Base-by-base conservation (phyloP, 148 eudicot genomes). In the Selenicereus undatus region DNA sequence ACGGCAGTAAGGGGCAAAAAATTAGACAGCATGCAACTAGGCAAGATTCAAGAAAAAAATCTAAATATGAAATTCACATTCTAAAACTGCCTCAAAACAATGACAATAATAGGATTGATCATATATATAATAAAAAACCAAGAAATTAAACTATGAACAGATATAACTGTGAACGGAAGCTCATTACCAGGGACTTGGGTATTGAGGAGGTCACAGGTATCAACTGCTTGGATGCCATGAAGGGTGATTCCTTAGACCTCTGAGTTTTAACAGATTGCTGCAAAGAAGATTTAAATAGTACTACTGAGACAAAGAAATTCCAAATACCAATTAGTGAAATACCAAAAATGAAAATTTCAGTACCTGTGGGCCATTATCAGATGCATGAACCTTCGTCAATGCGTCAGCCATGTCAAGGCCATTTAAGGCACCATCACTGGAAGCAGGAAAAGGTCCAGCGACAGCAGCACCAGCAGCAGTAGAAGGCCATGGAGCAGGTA, bases 341-440 rank as follows among this genome's bases (percentile, higher is more conserved):
- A 36, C 24, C 16, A 18, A 71, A 42, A 35, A 42, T 10, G 81
- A 71, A 77, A 76, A 21, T 48, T 45, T 68, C 24, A 30, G 21
- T 86, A 95, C 98, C 94, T 91, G 97, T 39, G 88, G 80, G 65
- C 86, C 73, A 74, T 88, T 84, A 20, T 71, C 89, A 80, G 85
- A 82, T 66, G 79, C 89, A 21, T 97, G 90, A 78, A 86, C 90
- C 90, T 95, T 95, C 56, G 85, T 88, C 80, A 93, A 83, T 71
- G 97, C 86, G 83, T 90, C 97, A 45, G 97, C 97, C 98, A 93
- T 93, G 80, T 91, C 93, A 73, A 87, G 93, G 83, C 91, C 90
- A 71, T 73, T 48, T 74, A 71, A 52, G 22, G 86, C 24, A 74
- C 81, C 85, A 48, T 86, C 79, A 65, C 30, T 9, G 13, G 70